Percentiles rank a stretch among this genome's conserved stretches.
These are phyloP conservation scores for Ceratocystis cacaofunesta DNA, from an alignment of 2,329 filamentous ascomycete species.

Conservation along the genomic window DNA sequence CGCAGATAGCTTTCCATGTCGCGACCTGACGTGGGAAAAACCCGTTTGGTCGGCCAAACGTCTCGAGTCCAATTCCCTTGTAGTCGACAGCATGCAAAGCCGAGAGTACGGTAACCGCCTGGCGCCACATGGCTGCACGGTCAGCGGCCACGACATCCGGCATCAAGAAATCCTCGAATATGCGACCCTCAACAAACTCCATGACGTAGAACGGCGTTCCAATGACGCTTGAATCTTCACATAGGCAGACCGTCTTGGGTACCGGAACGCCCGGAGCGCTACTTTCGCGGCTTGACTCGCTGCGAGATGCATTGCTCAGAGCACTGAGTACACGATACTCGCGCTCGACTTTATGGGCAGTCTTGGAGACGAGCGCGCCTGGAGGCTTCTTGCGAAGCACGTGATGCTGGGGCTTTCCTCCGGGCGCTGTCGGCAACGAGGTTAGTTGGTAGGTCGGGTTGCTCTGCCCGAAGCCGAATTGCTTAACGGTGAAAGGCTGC, in stretches of 20 bases:
- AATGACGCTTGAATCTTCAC: constrained; percentile 64
- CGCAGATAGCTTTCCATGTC: constrained; percentile 67
- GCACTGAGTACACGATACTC: constrained; percentile 86
- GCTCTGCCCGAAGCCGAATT: constrained; percentile 96
- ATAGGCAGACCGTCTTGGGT: constrained; percentile 68
- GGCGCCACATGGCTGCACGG: constrained; percentile 68
- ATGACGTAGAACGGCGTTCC: constrained; percentile 96
- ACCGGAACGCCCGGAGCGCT: constrained; percentile 49
- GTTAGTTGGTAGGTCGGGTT: constrained; percentile 94
- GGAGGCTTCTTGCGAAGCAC: constrained; percentile 97
- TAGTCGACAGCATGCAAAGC: constrained; percentile 67
- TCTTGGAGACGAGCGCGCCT: constrained; percentile 82
- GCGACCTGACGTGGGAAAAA: constrained; percentile 79
- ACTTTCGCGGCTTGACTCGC: constrained; percentile 36
- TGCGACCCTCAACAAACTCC: constrained; percentile 86
- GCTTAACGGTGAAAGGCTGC: constrained; percentile 7
- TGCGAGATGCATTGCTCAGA: constrained; percentile 32
- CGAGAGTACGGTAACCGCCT: constrained; percentile 68
- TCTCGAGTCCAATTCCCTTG: constrained; percentile 48
- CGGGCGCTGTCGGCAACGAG: constrained; percentile 24
- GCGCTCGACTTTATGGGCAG: constrained; percentile 90
- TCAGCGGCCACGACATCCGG: constrained; percentile 48
- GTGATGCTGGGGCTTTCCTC: constrained; percentile 50
- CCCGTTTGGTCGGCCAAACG: constrained; percentile 56
- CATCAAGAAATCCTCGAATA: constrained; percentile 78